A percentile compares a stretch with the other conserved stretches of the same genome.
phyloP scores from a whole-genome alignment of 2,329 filamentous ascomycete genomes.

The Elsinoe necatrix region DNA sequence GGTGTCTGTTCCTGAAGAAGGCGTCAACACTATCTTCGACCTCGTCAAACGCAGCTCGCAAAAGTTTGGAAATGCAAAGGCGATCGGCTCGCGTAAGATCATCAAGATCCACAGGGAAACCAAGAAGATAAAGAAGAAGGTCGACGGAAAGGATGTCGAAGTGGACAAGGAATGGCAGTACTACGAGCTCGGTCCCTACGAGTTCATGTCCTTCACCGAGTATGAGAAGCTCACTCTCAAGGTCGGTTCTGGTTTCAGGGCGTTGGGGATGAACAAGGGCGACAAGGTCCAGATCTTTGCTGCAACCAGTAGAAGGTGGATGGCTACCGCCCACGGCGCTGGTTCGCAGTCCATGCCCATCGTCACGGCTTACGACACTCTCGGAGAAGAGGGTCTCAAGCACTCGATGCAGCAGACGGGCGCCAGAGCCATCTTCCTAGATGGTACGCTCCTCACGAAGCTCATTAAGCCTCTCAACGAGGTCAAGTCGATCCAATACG shows the following conservation, averaged over 20 bases:
- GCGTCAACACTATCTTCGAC: constrained; percentile 69
- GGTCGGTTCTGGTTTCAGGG: constrained; percentile 64
- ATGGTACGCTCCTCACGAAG: constrained; percentile 60
- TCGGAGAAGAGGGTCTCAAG: constrained; percentile 73
- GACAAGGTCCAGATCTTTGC: constrained; percentile 75
- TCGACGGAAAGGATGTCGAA: constrained; percentile 70
- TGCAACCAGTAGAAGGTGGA: constrained; percentile 76
- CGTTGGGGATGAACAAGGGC: constrained; percentile 59
- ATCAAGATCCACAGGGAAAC: constrained; percentile 71
- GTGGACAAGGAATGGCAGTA: constrained; percentile 88
- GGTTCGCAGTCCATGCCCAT: constrained; percentile 81
- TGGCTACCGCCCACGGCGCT: constrained; percentile 59
- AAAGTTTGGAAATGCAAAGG: constrained; percentile 46
- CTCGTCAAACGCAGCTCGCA: constrained; percentile 62
- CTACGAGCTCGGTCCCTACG: constrained; percentile 73
- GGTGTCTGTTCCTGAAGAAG: constrained; percentile 55
- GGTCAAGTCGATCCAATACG: constrained; percentile 47
- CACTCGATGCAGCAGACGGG: constrained; percentile 78
- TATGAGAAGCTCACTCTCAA: constrained; percentile 63
- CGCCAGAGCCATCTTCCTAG: constrained; percentile 76
- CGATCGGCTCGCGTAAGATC: constrained; percentile 59
- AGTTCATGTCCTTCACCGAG: constrained; percentile 69
- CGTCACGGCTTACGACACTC: constrained; percentile 90
- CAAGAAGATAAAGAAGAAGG: constrained; percentile 81
- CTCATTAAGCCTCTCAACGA: constrained; percentile 48